Evolutionary conservation across 2,329 filamentous ascomycete species (phyloP).

Genomic region (Talaromyces sp.): DNA sequence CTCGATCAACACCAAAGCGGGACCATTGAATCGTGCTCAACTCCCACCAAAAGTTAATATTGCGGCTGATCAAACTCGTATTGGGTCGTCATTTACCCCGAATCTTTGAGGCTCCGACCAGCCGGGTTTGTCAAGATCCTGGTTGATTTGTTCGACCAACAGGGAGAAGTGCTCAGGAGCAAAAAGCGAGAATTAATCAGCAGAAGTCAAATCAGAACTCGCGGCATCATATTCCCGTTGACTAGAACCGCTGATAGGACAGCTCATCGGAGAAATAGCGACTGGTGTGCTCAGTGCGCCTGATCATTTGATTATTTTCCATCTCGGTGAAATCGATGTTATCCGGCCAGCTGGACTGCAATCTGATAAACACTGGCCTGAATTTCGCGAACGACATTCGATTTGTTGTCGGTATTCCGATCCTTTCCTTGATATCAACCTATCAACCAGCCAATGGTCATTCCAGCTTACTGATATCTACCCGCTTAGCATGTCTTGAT

Average conservation of each 20-base stretch:
- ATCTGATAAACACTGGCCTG: neutral
- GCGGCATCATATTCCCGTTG: neutral
- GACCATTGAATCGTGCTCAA: neutral
- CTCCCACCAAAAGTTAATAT: neutral
- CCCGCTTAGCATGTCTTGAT: constrained; percentile 17
- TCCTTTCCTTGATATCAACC: constrained; percentile 7
- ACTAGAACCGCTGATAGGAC: constrained; percentile 1
- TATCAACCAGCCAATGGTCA: neutral
- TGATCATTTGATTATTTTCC: neutral
- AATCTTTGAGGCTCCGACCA: neutral
- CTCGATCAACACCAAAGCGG: neutral
- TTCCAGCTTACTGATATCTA: constrained; percentile 11
- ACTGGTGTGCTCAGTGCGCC: neutral
- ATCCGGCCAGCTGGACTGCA: neutral
- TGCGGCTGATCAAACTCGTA: neutral
- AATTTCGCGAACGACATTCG: neutral
- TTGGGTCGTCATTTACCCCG: neutral
- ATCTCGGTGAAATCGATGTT: neutral
- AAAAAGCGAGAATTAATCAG: neutral
- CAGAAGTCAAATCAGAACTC: neutral
- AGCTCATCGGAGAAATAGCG: neutral
- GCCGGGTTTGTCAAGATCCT: neutral
- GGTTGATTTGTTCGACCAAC: neutral
- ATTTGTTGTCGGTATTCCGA: constrained; percentile 8
- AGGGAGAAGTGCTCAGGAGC: neutral